Evolutionary conservation across 768 basidiomycete genomes (phyloP), one percentile per base, ranked within the genome.

Genomic region (Fibroporia radiculosa): DNA sequence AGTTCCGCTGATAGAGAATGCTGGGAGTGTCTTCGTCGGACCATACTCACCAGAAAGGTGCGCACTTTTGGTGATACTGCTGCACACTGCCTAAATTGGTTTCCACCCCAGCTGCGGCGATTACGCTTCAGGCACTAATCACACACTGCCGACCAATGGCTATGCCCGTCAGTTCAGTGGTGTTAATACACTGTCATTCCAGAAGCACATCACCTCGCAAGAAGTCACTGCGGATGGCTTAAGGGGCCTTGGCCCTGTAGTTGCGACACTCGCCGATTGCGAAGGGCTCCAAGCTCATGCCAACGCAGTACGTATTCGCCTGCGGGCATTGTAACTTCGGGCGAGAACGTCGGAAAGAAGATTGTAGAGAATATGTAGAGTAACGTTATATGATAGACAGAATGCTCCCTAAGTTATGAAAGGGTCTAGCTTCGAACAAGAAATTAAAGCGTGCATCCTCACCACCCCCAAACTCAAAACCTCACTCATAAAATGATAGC

Each of bases 121-220:
- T 64, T 99, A 98, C 56, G 95, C 95, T 5, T 98, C 95, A 0
- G 96, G 96, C 16, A 98, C 96, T 6, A 99, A 99, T 64, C 96
- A 99, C 70, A 98, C 95, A 0, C 72, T 99, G 19, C 95, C 95
- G 28, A 96, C 90, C 8, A 92, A 91, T 50, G 93, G 95, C 19
- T 99, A 93, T 62, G 96, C 96, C 19, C 82, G 91, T 40, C 96
- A 98, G 62, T 99, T 93, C 70, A 96, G 93, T 54, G 96, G 96
- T 4, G 96, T 99, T 54, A 97, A 95, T 68, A 97, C 95, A 1
- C 70, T 78, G 7, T 93, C 92, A 1, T 99, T 98, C 84, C 93
- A 97, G 62, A 99, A 99, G 65, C 87, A 98, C 62, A 97, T 98
- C 56, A 99, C 96, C 12, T 93, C 91, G 4, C 96, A 98, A 62